phyloP scores from a whole-genome alignment of 441 rosid species.

The Mallotus japonicus region DNA sequence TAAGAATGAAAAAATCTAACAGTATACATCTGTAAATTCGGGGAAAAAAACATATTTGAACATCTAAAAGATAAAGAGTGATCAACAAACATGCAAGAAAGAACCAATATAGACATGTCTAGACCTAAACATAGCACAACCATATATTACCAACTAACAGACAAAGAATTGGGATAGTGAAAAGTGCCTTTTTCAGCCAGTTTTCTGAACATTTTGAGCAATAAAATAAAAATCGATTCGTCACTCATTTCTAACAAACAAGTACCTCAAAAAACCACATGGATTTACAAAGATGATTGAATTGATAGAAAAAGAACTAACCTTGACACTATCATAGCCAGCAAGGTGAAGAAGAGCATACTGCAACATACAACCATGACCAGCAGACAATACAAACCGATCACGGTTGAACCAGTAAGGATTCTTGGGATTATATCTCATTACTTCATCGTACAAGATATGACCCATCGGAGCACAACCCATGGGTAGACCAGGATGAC shows the following conservation, averaged over 20 bases:
- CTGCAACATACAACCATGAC: conserved; percentile 98
- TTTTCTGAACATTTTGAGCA: neutral
- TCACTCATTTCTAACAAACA: conserved; percentile 5
- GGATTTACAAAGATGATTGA: neutral
- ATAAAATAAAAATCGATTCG: conserved; percentile 4
- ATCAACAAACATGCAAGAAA: neutral
- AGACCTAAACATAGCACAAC: too few species aligned
- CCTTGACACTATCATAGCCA: conserved; percentile 91
- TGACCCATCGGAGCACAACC: conserved; percentile 99
- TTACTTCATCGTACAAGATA: conserved; percentile 88
- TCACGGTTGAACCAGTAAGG: conserved; percentile 99
- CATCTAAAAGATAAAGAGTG: neutral
- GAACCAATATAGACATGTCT: too few species aligned
- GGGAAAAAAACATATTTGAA: neutral
- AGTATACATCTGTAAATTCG: neutral
- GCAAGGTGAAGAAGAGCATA: conserved; percentile 97
- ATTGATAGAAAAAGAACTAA: conserved; percentile 33
- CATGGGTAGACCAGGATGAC: conserved; percentile 99
- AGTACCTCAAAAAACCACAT: neutral
- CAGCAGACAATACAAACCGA: conserved; percentile 93
- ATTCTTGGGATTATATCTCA: conserved; percentile 95
- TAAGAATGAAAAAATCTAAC: conserved; percentile 10
- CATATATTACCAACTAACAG: too few species aligned
- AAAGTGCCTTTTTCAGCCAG: neutral
- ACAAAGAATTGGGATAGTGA: too few species aligned